Base-by-base conservation (phyloP, 2,329 filamentous ascomycete genomes). In the Phyllosticta citriasiana region DNA sequence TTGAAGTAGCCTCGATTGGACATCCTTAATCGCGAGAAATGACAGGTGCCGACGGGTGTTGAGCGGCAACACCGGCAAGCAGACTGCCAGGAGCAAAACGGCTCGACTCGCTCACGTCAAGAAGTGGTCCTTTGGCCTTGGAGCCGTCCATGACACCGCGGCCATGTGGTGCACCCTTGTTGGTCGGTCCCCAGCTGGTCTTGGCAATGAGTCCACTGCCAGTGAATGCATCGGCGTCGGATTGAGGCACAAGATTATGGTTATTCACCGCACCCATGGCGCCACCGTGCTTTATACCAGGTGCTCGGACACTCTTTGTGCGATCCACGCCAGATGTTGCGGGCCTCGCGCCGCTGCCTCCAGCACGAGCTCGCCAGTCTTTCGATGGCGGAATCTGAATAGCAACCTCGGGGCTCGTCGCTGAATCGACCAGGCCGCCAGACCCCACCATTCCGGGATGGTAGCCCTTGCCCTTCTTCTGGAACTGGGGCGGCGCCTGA, bases 401-500 rank as follows among this genome's bases (percentile, higher is more conserved):
- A 0, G 76, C 69, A 55, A 73, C 72, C 30, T 74, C 78, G 3
- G 77, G 72, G 1, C 72, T 76, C 1, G 78, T 79, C 24, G 78
- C 78, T 52, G 69, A 73, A 30, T 79, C 77, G 24, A 80, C 74
- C 5, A 80, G 69, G 1, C 74, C 75, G 2, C 77, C 77, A 1
- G 73, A 64, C 16, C 67, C 66, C 7, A 71, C 60, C 2, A 68
- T 66, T 8, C 74, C 73, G 1, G 72, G 72, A 2, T 67, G 64
- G 67, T 71, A 77, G 3, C 83, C 84, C 63, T 80, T 80, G 16
- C 80, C 77, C 56, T 82, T 80, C 55, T 77, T 78, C 59, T 77
- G 73, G 68, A 80, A 80, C 70, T 86, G 79, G 19, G 86, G 86
- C 6, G 85, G 80, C 64, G 88, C 85, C 57, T 81, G 78, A 68